Evolutionary conservation across 2,329 filamentous ascomycete species (phyloP).

Genomic region (Alternaria hordeiaustralica): DNA sequence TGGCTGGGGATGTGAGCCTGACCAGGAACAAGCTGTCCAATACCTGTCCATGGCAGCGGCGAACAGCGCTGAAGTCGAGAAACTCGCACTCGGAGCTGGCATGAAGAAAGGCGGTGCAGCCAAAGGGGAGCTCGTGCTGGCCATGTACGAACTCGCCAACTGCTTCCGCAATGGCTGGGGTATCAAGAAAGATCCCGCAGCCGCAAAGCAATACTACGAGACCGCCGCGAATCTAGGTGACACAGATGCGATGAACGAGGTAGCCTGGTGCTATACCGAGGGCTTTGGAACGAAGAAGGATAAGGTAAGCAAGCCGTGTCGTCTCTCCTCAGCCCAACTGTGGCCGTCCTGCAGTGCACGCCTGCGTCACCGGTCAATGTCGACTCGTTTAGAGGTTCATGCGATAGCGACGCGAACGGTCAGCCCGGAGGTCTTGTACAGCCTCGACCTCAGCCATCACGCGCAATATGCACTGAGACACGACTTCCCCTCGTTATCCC

Average conservation of each 20-base stretch:
- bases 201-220: slow-evolving; percentile 92
- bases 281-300: slow-evolving; percentile 98
- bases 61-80: slow-evolving; percentile 87
- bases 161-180: slow-evolving; percentile 96
- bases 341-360: slow-evolving; percentile 11
- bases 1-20: slow-evolving; percentile 84
- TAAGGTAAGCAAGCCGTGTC: slow-evolving; percentile 72
- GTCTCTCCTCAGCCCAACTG: slow-evolving; percentile 4
- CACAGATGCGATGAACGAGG: slow-evolving; percentile 97
- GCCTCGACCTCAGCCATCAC: slow-evolving; percentile 28
- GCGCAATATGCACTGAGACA: slow-evolving; percentile 37
- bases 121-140: slow-evolving; percentile 94
- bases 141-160: slow-evolving; percentile 93
- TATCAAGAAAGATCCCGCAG: slow-evolving; percentile 81
- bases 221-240: slow-evolving; percentile 96
- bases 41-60: slow-evolving; percentile 89
- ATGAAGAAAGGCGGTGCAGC: slow-evolving; percentile 92
- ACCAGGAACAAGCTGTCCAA: slow-evolving; percentile 75
- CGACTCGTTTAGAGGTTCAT: slow-evolving; percentile 19
- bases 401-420: slow-evolving; percentile 32
- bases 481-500: slow-evolving; percentile 18
- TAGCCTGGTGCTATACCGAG: slow-evolving; percentile 92
- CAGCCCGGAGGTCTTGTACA: slow-evolving; percentile 23
- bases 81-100: slow-evolving; percentile 81
- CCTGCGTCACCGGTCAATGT: slow-evolving; percentile 36